phyloP scores from a whole-genome alignment of 805 yeast species.

The Kluyveromyces lactis region DNA sequence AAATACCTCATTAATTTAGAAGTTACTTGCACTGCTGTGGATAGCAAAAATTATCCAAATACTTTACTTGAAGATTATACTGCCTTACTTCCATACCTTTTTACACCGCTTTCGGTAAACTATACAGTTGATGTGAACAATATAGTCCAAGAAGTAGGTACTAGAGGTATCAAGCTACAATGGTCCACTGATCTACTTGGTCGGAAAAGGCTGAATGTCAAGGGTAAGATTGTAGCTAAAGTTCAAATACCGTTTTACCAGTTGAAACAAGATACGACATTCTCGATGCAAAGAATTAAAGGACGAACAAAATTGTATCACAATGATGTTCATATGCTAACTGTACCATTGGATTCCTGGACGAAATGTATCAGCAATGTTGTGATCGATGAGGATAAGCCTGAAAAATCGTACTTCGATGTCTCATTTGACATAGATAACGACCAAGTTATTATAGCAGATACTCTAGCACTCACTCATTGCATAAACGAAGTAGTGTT shows the following conservation, averaged over 20 bases:
- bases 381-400: conserved; percentile 13
- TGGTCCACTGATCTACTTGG: conserved; percentile 26
- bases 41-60: background rate
- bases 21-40: conserved; percentile 11
- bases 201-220: conserved; percentile 27
- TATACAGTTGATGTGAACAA: conserved; percentile 16
- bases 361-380: conserved; percentile 33
- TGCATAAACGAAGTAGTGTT: conserved; percentile 36
- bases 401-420: conserved; percentile 22
- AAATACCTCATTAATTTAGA: conserved; percentile 14
- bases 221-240: conserved; percentile 31
- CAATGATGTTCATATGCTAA: conserved; percentile 34
- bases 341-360: conserved; percentile 40
- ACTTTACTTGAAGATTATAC: conserved; percentile 11
- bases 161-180: conserved; percentile 31
- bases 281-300: conserved; percentile 31
- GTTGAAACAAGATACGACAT: conserved; percentile 12
- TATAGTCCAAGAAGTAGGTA: conserved; percentile 30
- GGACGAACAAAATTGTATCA: conserved; percentile 37
- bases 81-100: conserved; percentile 13
- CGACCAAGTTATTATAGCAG: conserved; percentile 35
- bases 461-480: conserved; percentile 33
- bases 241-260: conserved; percentile 28
- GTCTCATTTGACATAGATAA: conserved; percentile 35
- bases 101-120: conserved; percentile 16